Base-by-base conservation (phyloP, 176 grass and related monocot species). In the Phragmites australis region DNA sequence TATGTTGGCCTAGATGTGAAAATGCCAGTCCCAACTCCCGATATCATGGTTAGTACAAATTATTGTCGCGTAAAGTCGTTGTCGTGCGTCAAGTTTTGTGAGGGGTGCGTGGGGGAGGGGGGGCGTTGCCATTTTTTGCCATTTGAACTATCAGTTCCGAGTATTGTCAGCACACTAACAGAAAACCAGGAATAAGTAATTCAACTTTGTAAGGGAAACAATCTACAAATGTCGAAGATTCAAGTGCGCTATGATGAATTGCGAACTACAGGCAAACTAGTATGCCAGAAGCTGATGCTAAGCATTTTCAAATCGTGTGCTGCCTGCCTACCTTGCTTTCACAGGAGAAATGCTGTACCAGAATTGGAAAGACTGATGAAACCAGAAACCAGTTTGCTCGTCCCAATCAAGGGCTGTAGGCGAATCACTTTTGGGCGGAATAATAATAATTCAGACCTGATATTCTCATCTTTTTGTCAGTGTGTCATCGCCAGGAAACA, bases 401-500 rank as follows among this genome's bases (percentile, higher is more conserved):
- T 63, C 59, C 29, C 29, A 78, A 51, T 78, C 75, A 65, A 62
- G 30, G 9, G 25, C 1, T 26, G 42, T 62, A 37, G 19, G 11
- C 30, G 58, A 49, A 78, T 64, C 44, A 31, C 58, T n/a, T 63
- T 78, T 46, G 25, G 12, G 41, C 42, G 32, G 23, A 62, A 62
- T 47, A 50, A 48, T 37, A 26, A 47, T 46, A n/a, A 45, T 12
- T 1, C 1, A 30, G 56, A n/a, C 14, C 27, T 10, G 26, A 34
- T 21, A 74, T 34, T 64, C 57, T n/a, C 43, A 2, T 48, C 58
- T 39, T 19, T 65, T 22, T 50, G 57, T 78, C 27, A 78, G 18
- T 25, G 42, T 51, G 50, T 56, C 59, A 78, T 78, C 75, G 19
- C 75, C 59, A 78, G 19, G 44, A 51, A 64, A 47, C 11, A 37